phyloP scores from a whole-genome alignment of 2,329 filamentous ascomycete species.

The Cladophialophora chaetospira region DNA sequence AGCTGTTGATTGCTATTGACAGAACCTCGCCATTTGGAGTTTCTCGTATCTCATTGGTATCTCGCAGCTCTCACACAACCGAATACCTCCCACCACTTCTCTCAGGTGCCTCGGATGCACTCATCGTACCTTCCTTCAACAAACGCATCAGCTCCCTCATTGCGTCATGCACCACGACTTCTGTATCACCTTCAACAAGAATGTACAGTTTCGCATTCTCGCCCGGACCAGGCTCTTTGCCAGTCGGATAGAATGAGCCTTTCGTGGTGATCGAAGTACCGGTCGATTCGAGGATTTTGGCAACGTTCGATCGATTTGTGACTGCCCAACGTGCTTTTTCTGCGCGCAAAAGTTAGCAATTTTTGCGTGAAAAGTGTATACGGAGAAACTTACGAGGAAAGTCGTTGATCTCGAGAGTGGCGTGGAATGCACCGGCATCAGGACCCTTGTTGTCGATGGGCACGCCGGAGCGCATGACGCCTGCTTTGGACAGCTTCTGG shows the following conservation, averaged over 20 bases:
- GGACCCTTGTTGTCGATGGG: conserved; percentile 98
- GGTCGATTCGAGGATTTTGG: conserved; percentile 93
- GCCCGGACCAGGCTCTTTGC: conserved; percentile 74
- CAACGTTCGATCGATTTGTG: conserved; percentile 96
- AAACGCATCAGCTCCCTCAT: conserved; percentile 87
- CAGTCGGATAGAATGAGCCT: conserved; percentile 81
- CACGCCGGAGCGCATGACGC: conserved; percentile 85
- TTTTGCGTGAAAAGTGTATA: background rate
- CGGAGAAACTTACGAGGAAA: conserved; percentile 69
- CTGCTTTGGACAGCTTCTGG: conserved; percentile 82
- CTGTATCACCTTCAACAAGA: conserved; percentile 94
- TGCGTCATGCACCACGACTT: conserved; percentile 85
- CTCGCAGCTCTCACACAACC: conserved; percentile 60
- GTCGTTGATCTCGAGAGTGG: conserved; percentile 97
- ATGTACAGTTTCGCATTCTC: conserved; percentile 96
- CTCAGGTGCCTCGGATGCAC: conserved; percentile 82
- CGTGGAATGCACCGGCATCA: conserved; percentile 94
- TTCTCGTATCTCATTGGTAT: too few relatives aligned
- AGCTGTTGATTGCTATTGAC: too few relatives aligned
- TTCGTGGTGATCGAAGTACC: conserved; percentile 97
- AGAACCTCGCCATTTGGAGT: too few relatives aligned
- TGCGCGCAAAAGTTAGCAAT: conserved; percentile 33
- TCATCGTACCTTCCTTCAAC: conserved; percentile 85
- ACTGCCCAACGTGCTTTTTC: conserved; percentile 97
- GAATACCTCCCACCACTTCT: conserved; percentile 82